These are phyloP conservation scores for Arachis hypogaea DNA, from an alignment of 306 rosid species.

Conservation along the genomic window DNA sequence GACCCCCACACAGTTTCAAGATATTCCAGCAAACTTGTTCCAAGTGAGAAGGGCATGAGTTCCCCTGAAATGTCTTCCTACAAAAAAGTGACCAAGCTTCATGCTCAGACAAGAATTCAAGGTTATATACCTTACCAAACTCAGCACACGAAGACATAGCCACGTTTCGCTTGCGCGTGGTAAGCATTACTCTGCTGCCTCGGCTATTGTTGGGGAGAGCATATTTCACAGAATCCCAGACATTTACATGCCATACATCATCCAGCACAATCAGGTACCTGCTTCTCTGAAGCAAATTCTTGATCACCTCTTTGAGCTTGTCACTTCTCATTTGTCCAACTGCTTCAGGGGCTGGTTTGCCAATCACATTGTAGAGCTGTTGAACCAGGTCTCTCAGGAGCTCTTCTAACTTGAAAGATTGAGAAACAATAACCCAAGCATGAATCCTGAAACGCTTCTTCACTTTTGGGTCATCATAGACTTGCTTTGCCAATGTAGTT, in stretches of 20 bases:
- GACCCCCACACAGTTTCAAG: constrained; percentile 52
- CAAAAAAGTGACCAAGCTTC: constrained; percentile 60
- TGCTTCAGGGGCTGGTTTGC: constrained; percentile 51
- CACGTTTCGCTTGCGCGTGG: constrained; percentile 52
- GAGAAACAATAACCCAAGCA: constrained; percentile 58
- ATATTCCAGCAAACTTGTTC: constrained; percentile 36
- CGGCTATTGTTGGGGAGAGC: constrained; percentile 49
- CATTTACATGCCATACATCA: constrained; percentile 49
- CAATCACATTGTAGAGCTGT: constrained; percentile 49
- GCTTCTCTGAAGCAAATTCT: constrained; percentile 45
- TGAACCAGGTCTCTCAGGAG: constrained; percentile 50
- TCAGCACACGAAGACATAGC: constrained; percentile 48
- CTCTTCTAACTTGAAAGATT: constrained; percentile 42
- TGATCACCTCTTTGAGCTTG: constrained; percentile 44
- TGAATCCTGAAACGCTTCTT: constrained; percentile 52
- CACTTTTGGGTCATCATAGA: constrained; percentile 54
- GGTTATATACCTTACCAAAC: constrained; percentile 40
- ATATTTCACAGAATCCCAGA: constrained; percentile 56
- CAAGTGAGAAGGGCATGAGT: constrained; percentile 49
- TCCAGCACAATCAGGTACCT: constrained; percentile 61
- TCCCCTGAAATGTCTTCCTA: constrained; percentile 53
- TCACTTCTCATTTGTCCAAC: constrained; percentile 46
- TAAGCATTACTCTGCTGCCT: constrained; percentile 58
- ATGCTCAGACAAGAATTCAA: constrained; percentile 48
- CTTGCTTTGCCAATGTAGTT: constrained; percentile 59